These are phyloP conservation scores for Chalaropsis ovoidea DNA, from an alignment of 2,329 filamentous ascomycete species.

Conservation along the genomic window DNA sequence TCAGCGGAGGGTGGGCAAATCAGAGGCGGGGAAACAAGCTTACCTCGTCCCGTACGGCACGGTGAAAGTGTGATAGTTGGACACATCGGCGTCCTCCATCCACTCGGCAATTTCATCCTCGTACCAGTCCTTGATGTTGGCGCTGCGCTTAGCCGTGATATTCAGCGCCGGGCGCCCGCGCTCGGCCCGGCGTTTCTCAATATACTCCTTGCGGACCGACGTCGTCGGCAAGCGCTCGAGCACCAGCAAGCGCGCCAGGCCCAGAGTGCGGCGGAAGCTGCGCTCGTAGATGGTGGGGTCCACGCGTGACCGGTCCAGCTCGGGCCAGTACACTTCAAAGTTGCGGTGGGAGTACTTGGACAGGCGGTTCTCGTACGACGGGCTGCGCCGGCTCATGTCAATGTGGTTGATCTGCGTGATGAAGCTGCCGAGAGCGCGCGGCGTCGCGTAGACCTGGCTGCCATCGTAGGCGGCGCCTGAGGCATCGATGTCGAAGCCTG, in stretches of 20 bases:
- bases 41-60: slow-evolving; percentile 53
- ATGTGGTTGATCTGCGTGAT: slow-evolving; percentile 75
- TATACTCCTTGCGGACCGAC: slow-evolving; percentile 57
- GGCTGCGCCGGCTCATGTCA: slow-evolving; percentile 67
- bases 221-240: slow-evolving; percentile 66
- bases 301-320: slow-evolving; percentile 61
- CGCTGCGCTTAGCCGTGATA: slow-evolving; percentile 29
- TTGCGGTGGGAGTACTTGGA: slow-evolving; percentile 77
- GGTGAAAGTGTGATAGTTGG: slow-evolving; percentile 68
- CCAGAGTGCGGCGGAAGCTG: slow-evolving; percentile 63
- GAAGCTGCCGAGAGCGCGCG: slow-evolving; percentile 65
- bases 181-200: slow-evolving; percentile 59
- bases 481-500: slow-evolving; percentile 81
- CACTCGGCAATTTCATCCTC: slow-evolving; percentile 79
- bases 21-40: not conserved
- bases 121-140: slow-evolving; percentile 65
- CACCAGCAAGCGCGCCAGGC: slow-evolving; percentile 68
- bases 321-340: slow-evolving; percentile 73
- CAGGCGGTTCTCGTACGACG: slow-evolving; percentile 77
- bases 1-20: not conserved
- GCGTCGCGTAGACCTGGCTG: slow-evolving; percentile 66
- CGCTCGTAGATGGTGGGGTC: slow-evolving; percentile 83
- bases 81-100: slow-evolving; percentile 65
- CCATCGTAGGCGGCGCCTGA: slow-evolving; percentile 74
- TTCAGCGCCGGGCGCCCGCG: slow-evolving; percentile 51